Conservation (phyloP, 805 yeast genomes). For the Candida takata region DNA sequence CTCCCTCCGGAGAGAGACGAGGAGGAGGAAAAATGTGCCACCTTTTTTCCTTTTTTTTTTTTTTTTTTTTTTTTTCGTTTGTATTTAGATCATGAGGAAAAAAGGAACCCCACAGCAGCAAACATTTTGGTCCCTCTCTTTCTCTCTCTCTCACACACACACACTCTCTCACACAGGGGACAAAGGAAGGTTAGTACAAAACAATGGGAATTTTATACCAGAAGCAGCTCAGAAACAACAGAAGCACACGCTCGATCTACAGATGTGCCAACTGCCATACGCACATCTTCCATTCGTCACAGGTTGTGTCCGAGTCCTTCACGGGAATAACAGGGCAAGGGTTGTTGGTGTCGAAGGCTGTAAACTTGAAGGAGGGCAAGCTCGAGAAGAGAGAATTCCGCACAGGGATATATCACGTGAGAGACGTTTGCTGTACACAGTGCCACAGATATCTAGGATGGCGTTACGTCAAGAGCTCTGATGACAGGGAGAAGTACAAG, state of each 20-base stretch:
- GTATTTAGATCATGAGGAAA: no score
- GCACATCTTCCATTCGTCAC: slow-evolving; percentile 15
- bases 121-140: no score
- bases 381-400: slow-evolving; percentile 42
- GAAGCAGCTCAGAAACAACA: slow-evolving; percentile 11
- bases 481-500: slow-evolving; percentile 44
- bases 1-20: no score
- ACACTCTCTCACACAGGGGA: no score
- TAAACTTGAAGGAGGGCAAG: slow-evolving; percentile 34
- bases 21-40: no score
- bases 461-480: slow-evolving; percentile 48
- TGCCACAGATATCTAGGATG: slow-evolving; percentile 54
- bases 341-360: slow-evolving; percentile 40
- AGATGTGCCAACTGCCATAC: slow-evolving; percentile 16
- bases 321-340: slow-evolving; percentile 55
- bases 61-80: no score
- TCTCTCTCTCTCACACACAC: no score
- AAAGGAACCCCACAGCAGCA: no score
- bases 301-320: slow-evolving; percentile 31
- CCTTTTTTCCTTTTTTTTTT: no score
- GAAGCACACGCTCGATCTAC: slow-evolving; percentile 13
- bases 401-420: slow-evolving; percentile 52
- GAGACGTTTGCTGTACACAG: slow-evolving; percentile 49
- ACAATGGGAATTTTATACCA: slow-evolving; percentile 18
- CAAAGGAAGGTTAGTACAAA: no score